Base-by-base conservation (phyloP, 2,329 filamentous ascomycete genomes). In the Juglanconis oblonga region DNA sequence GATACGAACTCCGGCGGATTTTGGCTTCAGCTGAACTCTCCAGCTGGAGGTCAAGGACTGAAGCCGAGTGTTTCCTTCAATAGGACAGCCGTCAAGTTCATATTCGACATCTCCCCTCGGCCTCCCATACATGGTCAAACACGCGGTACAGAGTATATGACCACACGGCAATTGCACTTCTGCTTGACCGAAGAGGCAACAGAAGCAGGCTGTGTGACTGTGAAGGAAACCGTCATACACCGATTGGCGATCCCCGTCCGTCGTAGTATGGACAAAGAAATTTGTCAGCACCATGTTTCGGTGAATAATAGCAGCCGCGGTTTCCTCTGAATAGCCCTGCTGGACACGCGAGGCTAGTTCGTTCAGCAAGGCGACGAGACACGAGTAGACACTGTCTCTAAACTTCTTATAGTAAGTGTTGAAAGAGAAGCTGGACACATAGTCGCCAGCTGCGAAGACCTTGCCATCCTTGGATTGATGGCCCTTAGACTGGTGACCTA, bases 181-280 rank as follows among this genome's bases (percentile, higher is more conserved):
- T 1, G 79, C 74, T 2, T 73, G 67, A 49, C 74, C 73, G 58
- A 76, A 72, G 29, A 81, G 67, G 62, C 79, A 82, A 55, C 73
- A 77, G 59, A 80, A 79, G 61, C 79, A 82, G 2, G 75, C 74
- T 1, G 74, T 68, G 62, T 79, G 77, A 44, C 74, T 79, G 14
- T 74, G 67, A 7, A 44, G 32, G 42, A 13, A 45, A 13, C n/a
- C 14, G 8, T 40, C 36, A 13, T 13, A 13, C 36, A 9, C 36
- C 36, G 36, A 40, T 40, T 8, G 8, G 8, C 36, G 36, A 13
- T 40, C 13, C 36, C 36, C 36, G 8, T 40, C 51, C 75, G 70
- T 24, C 48, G 33, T 36, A 52, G 66, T 45, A 55, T 64, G 63
- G n/a, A 68, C 66, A 64, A 72, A 78, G 65, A 77, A 79, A 35